These are phyloP conservation scores for Dioscorea cayenensis DNA, from an alignment of 116 monocot genomes.

Conservation along the genomic window DNA sequence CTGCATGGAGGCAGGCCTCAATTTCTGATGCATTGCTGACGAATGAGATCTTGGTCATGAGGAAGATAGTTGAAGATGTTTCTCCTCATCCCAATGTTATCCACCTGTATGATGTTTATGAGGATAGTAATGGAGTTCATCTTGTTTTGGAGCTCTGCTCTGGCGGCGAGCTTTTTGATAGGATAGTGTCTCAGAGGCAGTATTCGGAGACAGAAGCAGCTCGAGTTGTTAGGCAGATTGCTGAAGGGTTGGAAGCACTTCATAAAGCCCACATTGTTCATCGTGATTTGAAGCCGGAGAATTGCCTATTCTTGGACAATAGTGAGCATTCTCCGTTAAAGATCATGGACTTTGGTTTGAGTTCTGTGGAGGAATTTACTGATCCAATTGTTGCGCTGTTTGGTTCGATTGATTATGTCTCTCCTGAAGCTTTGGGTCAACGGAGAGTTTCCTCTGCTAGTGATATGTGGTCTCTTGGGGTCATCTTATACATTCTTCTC, in stretches of 20 bases:
- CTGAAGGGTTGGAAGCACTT: conserved; percentile 43
- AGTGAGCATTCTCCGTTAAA: conserved; percentile 37
- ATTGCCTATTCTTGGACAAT: conserved; percentile 44
- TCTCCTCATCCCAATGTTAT: conserved; percentile 71
- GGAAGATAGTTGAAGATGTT: conserved; percentile 58
- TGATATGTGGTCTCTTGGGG: conserved; percentile 79
- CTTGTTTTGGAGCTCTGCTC: conserved; percentile 65
- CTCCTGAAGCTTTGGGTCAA: conserved; percentile 54
- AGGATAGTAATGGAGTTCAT: conserved; percentile 47
- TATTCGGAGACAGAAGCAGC: conserved; percentile 54
- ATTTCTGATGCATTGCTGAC: conserved; percentile 60
- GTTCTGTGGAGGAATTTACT: conserved; percentile 61
- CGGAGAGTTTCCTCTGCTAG: conserved; percentile 37
- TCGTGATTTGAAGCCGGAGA: conserved; percentile 70
- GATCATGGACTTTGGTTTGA: conserved; percentile 79
- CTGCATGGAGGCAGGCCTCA: conserved; percentile 40
- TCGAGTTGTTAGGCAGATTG: conserved; percentile 46
- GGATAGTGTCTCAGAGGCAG: conserved; percentile 34
- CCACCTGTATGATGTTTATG: conserved; percentile 56
- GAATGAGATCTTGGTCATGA: conserved; percentile 71
- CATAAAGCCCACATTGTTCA: conserved; percentile 57
- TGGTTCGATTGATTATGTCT: conserved; percentile 83
- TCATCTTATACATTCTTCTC: conserved; percentile 63
- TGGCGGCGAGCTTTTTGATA: conserved; percentile 67
- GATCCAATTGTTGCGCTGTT: conserved; percentile 62